These are phyloP conservation scores for Trifolium pratense DNA, from an alignment of 306 rosid species.

Conservation along the genomic window DNA sequence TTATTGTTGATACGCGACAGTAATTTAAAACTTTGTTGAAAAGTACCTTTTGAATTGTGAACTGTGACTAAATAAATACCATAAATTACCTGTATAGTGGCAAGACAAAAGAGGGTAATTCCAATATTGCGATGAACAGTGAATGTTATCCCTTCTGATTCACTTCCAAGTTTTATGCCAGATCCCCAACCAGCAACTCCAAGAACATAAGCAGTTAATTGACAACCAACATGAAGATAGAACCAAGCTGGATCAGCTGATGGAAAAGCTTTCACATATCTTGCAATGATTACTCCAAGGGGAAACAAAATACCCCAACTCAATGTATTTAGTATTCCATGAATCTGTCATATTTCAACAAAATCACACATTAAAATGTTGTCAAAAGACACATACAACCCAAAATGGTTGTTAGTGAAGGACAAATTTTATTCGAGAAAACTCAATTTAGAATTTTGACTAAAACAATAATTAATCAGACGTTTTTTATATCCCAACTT, in stretches of 20 bases:
- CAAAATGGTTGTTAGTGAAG: no score
- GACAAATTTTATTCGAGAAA: no score
- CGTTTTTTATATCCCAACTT: no score
- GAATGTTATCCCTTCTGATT: conserved; percentile 52
- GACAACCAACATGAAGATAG: conserved; percentile 78
- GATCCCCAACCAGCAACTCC: conserved; percentile 97
- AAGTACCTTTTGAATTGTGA: no score
- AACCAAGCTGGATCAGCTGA: conserved; percentile 94
- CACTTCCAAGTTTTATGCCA: conserved; percentile 81
- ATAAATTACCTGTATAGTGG: conserved; percentile 64
- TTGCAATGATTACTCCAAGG: conserved; percentile 71
- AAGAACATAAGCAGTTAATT: conserved; percentile 70
- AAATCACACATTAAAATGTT: no score
- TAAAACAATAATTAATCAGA: no score
- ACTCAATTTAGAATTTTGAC: no score
- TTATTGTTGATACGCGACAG: no score
- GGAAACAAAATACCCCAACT: conserved; percentile 97
- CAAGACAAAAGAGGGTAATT: conserved; percentile 69
- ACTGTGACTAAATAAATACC: no score
- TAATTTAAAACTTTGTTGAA: no score
- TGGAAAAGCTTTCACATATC: conserved; percentile 69
- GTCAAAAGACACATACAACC: no score
- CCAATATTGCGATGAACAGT: conserved; percentile 73
- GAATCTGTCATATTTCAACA: conserved; percentile 56
- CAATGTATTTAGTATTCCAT: conserved; percentile 77